Base-by-base conservation (phyloP, 148 eudicot species). In the Camellia lanceoleosa region DNA sequence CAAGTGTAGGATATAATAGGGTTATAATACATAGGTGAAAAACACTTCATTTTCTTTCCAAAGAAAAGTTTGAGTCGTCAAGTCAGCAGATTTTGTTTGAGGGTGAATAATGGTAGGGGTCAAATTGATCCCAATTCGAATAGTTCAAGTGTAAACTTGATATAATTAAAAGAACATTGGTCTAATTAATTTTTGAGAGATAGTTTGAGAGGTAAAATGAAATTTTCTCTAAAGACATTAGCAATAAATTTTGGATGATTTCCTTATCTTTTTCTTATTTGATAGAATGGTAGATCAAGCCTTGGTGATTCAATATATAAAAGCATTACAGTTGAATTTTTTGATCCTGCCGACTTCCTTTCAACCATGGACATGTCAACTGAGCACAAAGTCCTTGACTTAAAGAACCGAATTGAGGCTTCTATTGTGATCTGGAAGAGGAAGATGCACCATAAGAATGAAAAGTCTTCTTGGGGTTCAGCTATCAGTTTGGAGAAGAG, bases 401-500 rank as follows among this genome's bases (percentile, higher is more conserved):
- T 94, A 9, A 94, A 92, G 91, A 92, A 94, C 86, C 91, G 87
- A 87, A 92, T 94, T 43, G 98, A 94, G 87, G 97, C 98, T 41
- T 92, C 98, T 3, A 86, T 91, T 13, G 89, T 92, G 78, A 94
- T 94, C 8, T 94, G 98, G 98, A 90, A 86, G 74, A 87, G 97
- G 82, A 94, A 92, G 85, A 89, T 94, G 98, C 58, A 85, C 61
- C 90, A 86, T 6, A 92, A 92, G 78, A 97, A 92, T 69, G 86
- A 79, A 6, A 94, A 94, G 69, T 85, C 98, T n/a, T 77, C 91
- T 10, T 94, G 98, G 98, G 87, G 98, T 61, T 91, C 91, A 23
- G 89, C 89, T 43, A 83, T 91, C 73, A 94, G 97, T 87, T 49
- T 85, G 77, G 98, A 94, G 84, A 94, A 91, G 79, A 83, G 97